Evolutionary conservation across 2,329 filamentous ascomycete species (phyloP).

Genomic region (Aureobasidium vineae): DNA sequence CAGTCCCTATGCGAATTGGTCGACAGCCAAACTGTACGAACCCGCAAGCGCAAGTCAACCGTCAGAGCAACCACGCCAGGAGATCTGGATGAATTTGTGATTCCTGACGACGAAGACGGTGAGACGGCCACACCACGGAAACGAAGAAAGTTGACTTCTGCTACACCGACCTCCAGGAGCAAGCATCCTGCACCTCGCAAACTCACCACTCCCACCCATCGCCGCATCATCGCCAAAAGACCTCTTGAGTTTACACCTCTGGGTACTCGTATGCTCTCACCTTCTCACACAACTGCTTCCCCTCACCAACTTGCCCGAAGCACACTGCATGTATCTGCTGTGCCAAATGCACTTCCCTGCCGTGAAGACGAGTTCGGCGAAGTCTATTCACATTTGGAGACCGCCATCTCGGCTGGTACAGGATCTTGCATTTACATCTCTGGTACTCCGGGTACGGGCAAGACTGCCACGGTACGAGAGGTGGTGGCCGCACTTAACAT

Average conservation of each 20-base stretch:
- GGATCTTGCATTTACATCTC: conserved; percentile 99
- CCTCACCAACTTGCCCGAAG: conserved; percentile 90
- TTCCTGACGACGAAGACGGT: conserved; percentile 41
- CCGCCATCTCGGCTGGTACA: conserved; percentile 87
- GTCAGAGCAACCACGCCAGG: conserved; percentile 34
- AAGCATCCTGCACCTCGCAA: conserved; percentile 52
- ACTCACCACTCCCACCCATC: conserved; percentile 63
- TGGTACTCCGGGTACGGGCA: conserved; percentile 95
- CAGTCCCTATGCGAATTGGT: conserved; percentile 65
- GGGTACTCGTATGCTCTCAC: conserved; percentile 80
- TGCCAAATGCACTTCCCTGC: conserved; percentile 84
- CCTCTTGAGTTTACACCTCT: conserved; percentile 92
- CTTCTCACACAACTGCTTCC: conserved; percentile 70
- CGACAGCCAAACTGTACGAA: conserved; percentile 69
- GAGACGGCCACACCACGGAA: conserved; percentile 49
- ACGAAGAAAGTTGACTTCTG: conserved; percentile 48
- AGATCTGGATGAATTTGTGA: conserved; percentile 48
- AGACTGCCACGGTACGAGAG: conserved; percentile 95
- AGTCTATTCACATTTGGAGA: conserved; percentile 90
- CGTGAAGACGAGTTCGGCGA: conserved; percentile 87
- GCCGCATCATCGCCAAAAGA: conserved; percentile 74
- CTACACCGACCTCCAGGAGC: conserved; percentile 47
- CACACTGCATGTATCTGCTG: conserved; percentile 87
- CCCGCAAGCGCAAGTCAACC: conserved; percentile 53
- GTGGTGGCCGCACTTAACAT: conserved; percentile 86